A percentile compares a stretch with the other conserved stretches of the same genome.
Evolutionary conservation across 306 rosid genomes (phyloP).

Genomic region (Lagenaria siceraria): DNA sequence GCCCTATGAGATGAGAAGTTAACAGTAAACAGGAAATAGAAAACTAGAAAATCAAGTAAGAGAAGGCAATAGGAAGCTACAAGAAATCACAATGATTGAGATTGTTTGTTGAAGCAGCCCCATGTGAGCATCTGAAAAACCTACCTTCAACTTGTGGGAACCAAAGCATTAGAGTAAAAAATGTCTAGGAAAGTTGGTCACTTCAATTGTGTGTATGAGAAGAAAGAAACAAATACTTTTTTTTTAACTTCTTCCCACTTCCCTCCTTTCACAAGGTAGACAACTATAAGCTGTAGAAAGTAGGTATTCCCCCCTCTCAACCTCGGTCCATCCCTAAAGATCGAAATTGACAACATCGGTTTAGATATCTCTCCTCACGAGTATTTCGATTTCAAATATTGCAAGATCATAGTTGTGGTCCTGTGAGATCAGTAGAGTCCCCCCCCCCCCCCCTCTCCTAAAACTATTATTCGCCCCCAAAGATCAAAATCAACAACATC

Average conservation of each 20-base stretch:
- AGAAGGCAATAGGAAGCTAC: not conserved
- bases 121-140: constrained; percentile 8
- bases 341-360: not conserved
- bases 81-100: constrained; percentile 2
- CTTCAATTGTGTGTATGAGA: not conserved
- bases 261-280: not conserved
- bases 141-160: not conserved
- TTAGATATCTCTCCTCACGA: not conserved
- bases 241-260: not conserved
- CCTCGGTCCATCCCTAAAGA: not conserved
- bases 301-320: not conserved
- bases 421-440: not conserved
- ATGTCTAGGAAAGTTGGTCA: constrained; percentile 1
- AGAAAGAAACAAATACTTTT: not conserved
- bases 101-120: not conserved
- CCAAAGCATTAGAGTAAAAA: not conserved
- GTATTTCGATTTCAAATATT: not conserved
- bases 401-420: not conserved
- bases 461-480: not conserved
- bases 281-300: not conserved
- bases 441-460: not conserved
- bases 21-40: not conserved
- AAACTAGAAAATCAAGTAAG: not conserved
- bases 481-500: not conserved
- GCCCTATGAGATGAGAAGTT: not conserved